A percentile compares a stretch with the other conserved stretches of the same genome.
These are phyloP conservation scores for Westerdykella aurantiaca DNA, from an alignment of 2,329 filamentous ascomycete species.

Conservation along the genomic window DNA sequence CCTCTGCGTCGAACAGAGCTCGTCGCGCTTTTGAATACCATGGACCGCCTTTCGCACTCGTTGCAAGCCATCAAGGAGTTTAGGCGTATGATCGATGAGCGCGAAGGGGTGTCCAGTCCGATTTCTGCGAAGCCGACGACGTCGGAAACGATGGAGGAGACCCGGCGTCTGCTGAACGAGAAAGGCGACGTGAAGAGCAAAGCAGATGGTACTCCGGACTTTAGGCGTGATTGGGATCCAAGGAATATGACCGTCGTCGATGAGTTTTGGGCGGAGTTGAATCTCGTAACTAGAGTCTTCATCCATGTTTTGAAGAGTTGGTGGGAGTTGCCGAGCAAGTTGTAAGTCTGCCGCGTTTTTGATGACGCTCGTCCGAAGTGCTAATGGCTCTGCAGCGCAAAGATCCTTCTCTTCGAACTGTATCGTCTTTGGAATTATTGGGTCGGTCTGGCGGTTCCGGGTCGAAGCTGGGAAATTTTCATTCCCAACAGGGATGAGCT, in stretches of 20 bases:
- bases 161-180: conserved; percentile 22
- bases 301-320: conserved; percentile 66
- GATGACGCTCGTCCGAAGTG: neutral
- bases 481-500: conserved; percentile 26
- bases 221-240: conserved; percentile 37
- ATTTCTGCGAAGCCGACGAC: conserved; percentile 12
- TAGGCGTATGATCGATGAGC: conserved; percentile 46
- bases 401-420: conserved; percentile 51
- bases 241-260: conserved; percentile 49
- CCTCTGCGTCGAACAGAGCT: conserved; percentile 81
- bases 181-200: conserved; percentile 22
- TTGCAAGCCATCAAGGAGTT: conserved; percentile 71
- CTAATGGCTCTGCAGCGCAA: conserved; percentile 34
- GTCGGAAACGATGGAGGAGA: conserved; percentile 19
- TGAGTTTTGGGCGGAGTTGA: conserved; percentile 58
- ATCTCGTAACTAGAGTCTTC: conserved; percentile 56
- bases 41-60: conserved; percentile 78
- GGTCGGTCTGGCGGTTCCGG: conserved; percentile 56
- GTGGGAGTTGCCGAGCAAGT: conserved; percentile 58
- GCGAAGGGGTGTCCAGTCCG: conserved; percentile 26
- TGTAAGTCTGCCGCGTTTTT: conserved; percentile 55
- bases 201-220: conserved; percentile 40
- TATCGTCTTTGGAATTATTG: conserved; percentile 56
- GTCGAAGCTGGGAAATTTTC: conserved; percentile 51
- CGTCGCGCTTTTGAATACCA: conserved; percentile 90